Base-by-base conservation (phyloP, 2,329 filamentous ascomycete genomes). In the Nemania serpens region DNA sequence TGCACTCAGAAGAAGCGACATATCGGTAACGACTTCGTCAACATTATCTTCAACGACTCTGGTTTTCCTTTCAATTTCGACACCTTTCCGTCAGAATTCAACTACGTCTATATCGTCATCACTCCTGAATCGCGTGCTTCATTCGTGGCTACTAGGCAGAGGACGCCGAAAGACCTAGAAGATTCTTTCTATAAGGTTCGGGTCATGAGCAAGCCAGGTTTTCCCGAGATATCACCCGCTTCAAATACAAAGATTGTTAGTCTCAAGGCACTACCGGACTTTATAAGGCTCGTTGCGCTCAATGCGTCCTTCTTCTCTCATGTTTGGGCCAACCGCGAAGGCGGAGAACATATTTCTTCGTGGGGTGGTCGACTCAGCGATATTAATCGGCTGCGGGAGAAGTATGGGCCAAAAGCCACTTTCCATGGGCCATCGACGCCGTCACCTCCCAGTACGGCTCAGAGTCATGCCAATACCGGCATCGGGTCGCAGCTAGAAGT, bases 1-100 rank as follows among this genome's bases (percentile, higher is more conserved):
- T 92, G 89, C 71, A 88, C 89, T 63, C 84, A 87, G 74, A 99
- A 99, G 80, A 99, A 99, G 77, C 84, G 88, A 2, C 96, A 98
- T 72, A 95, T 98, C 62, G 95, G 95, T 59, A 99, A 99, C 72
- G 95, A 98, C 75, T 96, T 91, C 74, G 95, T 99, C 73, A 98
- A 97, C 73, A 96, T 99, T 68, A 89, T 99, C 59, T 99, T 96
- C 82, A 99, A 99, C 74, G 92, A 96, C 71, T 97, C 93, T 2
- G 94, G 95, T n/a, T 76, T 88, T 49, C 89, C 91, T 0, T 98
- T 97, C 78, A 84, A 85, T 55, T 96, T 97, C 73, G 87, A 97
- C 73, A 97, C 91, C 0, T 96, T 99, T 69, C 92, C 92, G 0
- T 96, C 93, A 0, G 90, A 94, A 59, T 97, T 99, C 81, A 98